Conservation (phyloP, 2,329 filamentous ascomycete genomes). For the Colletotrichum paranaense region DNA sequence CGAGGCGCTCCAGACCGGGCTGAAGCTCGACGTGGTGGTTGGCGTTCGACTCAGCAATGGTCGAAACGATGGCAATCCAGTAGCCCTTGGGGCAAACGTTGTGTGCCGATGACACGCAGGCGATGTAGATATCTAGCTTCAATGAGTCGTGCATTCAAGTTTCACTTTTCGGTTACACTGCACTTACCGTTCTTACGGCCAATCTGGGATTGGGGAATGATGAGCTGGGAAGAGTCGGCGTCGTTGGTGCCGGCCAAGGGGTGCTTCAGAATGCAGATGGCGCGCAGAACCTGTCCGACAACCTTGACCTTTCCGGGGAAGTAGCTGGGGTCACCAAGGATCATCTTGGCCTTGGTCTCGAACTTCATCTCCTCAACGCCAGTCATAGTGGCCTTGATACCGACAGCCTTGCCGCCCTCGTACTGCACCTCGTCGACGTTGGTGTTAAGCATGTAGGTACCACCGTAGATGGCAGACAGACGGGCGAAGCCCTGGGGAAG, state of each 20-base stretch:
- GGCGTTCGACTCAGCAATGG: slow-evolving; percentile 89
- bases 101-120: slow-evolving; percentile 93
- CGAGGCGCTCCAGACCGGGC: slow-evolving; percentile 90
- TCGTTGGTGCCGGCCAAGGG: slow-evolving; percentile 91
- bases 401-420: slow-evolving; percentile 85
- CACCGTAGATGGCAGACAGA: slow-evolving; percentile 97
- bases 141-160: slow-evolving; percentile 29
- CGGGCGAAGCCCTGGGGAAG: slow-evolving; percentile 97
- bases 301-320: slow-evolving; percentile 91
- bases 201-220: slow-evolving; percentile 97
- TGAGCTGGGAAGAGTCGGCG: slow-evolving; percentile 90
- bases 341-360: slow-evolving; percentile 94
- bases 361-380: slow-evolving; percentile 94
- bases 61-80: slow-evolving; percentile 98
- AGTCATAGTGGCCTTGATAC: slow-evolving; percentile 98
- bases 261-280: slow-evolving; percentile 97
- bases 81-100: slow-evolving; percentile 99
- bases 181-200: slow-evolving; percentile 90
- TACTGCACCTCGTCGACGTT: slow-evolving; percentile 90
- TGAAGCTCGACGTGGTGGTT: slow-evolving; percentile 98
- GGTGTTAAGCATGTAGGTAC: slow-evolving; percentile 99
- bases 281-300: slow-evolving; percentile 90
- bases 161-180: neutral
- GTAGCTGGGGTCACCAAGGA: slow-evolving; percentile 96
- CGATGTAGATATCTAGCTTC: slow-evolving; percentile 90